Evolutionary conservation across 129 eudicot genomes (phyloP).

Genomic region (Flaveria linearis): DNA sequence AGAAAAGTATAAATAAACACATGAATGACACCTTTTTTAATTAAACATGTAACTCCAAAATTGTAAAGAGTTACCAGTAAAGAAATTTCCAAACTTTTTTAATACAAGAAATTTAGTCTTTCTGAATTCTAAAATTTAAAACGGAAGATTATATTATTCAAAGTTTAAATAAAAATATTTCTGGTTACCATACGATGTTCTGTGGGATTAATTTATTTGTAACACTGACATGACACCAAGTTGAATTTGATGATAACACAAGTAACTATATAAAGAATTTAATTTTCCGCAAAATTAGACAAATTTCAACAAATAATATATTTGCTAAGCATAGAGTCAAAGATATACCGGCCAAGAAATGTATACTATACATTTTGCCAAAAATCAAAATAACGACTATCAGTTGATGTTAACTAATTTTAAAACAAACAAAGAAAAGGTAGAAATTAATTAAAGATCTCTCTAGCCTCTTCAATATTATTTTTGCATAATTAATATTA

Average conservation of each 20-base stretch:
- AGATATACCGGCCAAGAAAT: constrained; percentile 10
- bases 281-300: constrained; percentile 2
- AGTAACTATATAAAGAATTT: background rate
- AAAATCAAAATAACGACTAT: constrained; percentile 1
- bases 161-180: background rate
- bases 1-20: no score
- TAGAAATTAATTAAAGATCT: no score
- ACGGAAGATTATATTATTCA: background rate
- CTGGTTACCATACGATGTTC: background rate
- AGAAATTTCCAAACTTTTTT: background rate
- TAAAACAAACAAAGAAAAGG: background rate
- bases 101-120: background rate
- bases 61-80: no score
- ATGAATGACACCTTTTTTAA: no score
- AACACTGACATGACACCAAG: background rate
- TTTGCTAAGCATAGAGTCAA: constrained; percentile 8
- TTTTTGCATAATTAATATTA: no score
- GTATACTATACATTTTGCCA: background rate
- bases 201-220: background rate
- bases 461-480: no score
- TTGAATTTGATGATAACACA: constrained; percentile 12
- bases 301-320: background rate
- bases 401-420: constrained; percentile 13
- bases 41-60: no score
- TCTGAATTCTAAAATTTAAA: background rate